Evolutionary conservation across 2,329 filamentous ascomycete species (phyloP), one percentile per base, ranked within the genome.

Genomic region (Phialophora verrucosa): DNA sequence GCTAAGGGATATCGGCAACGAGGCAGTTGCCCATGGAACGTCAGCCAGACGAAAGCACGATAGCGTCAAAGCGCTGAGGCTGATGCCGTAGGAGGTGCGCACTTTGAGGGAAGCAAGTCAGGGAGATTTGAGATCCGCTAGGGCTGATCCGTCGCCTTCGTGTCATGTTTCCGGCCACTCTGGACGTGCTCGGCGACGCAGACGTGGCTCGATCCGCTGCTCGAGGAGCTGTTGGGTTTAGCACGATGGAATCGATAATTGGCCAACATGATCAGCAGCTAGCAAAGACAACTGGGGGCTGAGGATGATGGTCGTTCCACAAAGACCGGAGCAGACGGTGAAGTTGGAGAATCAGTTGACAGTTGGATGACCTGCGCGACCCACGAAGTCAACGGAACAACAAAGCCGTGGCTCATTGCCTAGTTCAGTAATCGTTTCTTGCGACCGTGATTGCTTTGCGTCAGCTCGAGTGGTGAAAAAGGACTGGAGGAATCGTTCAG

Each of bases 71-170:
- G 29, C 49, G 20, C 53, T 35, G 53, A 55, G 53, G 53, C 53
- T 55, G 53, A 55, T n/a, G 25, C 10, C 29, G 29, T 17, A 31
- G 10, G 42, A 11, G 47, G 57, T 17, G 12, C 12, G 20, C 31
- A 47, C 32, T 47, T 60, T 42, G 44, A 53, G 58, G 47, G 49
- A 61, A 27, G 20, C 58, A 29, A 35, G 58, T 50, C 47, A 61
- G 31, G 58, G 58, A 61, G 49, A 61, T 61, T 61, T 53, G 59
- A 50, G 44, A n/a, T 29, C 25, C 23, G 31, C 44, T 38, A 53
- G 49, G n/a, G 29, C 44, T 29, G 59, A 61, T 61, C 47, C 49
- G 42, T 6, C 59, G 23, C 31, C 20, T 32, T 50, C 38, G 47
- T 38, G 59, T 42, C 53, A 55, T 55, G 53, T 51, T 51, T 51